Evolutionary conservation across 257 asterid genomes (phyloP).

Genomic region (Jacaranda copaia): DNA sequence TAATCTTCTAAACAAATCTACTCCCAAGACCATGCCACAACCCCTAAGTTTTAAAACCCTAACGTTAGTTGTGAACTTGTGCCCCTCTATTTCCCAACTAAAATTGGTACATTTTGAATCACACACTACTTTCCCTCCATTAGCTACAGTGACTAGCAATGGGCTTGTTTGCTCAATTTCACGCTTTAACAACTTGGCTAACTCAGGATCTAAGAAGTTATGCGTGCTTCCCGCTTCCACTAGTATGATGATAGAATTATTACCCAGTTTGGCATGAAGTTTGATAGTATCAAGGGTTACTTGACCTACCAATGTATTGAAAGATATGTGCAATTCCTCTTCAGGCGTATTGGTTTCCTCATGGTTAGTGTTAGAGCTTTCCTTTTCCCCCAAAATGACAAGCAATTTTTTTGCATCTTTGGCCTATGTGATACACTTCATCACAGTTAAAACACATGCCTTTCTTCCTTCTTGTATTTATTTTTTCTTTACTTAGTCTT

Average conservation of each 20-base stretch:
- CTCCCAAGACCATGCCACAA: not conserved
- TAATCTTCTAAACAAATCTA: too few relatives aligned
- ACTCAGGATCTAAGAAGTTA: not conserved
- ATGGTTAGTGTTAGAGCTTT: too few relatives aligned
- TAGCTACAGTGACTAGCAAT: not conserved
- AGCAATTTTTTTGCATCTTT: not conserved
- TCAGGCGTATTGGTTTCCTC: too few relatives aligned
- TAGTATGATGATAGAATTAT: not conserved
- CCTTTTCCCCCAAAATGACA: not conserved
- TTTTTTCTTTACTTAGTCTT: not conserved
- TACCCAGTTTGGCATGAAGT: too few relatives aligned
- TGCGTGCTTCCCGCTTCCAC: not conserved
- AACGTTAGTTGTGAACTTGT: not conserved
- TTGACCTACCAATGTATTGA: too few relatives aligned
- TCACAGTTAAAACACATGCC: not conserved
- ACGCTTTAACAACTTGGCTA: not conserved
- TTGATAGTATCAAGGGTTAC: too few relatives aligned
- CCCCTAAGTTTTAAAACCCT: not conserved
- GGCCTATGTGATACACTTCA: not conserved
- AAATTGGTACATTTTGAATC: not conserved
- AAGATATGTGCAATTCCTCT: too few relatives aligned
- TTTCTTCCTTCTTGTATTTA: not conserved
- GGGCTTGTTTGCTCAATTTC: not conserved
- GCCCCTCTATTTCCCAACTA: not conserved
- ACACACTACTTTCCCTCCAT: not conserved